phyloP scores from a whole-genome alignment of 768 basidiomycete genomes.

The Boletus rufocinnamomeus region DNA sequence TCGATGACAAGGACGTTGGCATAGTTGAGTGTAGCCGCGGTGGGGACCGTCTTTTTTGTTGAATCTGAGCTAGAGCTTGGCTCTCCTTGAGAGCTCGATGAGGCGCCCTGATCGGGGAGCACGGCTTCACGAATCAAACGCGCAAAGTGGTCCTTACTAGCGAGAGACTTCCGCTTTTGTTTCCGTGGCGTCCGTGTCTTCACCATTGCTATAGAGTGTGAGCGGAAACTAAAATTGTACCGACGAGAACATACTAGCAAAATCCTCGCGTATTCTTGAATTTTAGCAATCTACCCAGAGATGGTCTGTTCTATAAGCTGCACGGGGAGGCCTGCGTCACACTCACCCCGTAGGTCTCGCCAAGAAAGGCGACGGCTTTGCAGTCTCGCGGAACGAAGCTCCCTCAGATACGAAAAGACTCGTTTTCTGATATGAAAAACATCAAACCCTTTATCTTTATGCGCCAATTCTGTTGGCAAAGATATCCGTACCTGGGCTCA shows the following conservation, averaged over 20 bases:
- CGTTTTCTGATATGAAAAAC: neutral
- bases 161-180: constrained; percentile 28
- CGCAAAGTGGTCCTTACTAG: constrained; percentile 25
- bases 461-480: neutral
- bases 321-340: neutral
- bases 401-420: constrained; percentile 14
- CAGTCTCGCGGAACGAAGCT: constrained; percentile 33
- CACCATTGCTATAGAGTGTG: constrained; percentile 12
- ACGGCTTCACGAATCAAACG: constrained; percentile 26
- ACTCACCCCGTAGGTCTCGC: constrained; percentile 8
- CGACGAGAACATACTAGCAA: constrained; percentile 5
- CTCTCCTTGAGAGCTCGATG: constrained; percentile 4
- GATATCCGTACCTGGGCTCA: neutral
- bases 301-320: neutral
- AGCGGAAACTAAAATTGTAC: neutral
- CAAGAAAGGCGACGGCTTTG: neutral
- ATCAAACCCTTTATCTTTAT: neutral
- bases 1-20: constrained; percentile 30
- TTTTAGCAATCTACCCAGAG: neutral
- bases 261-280: neutral
- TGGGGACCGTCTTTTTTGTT: neutral
- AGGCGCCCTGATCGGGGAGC: constrained; percentile 3
- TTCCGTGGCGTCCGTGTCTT: constrained; percentile 25
- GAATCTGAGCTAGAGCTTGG: constrained; percentile 5
- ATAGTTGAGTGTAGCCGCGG: constrained; percentile 21